Evolutionary conservation across 164 flowering plant genomes (phyloP), one percentile per base, ranked within the genome.

Genomic region (Dillenia suffruticosa): DNA sequence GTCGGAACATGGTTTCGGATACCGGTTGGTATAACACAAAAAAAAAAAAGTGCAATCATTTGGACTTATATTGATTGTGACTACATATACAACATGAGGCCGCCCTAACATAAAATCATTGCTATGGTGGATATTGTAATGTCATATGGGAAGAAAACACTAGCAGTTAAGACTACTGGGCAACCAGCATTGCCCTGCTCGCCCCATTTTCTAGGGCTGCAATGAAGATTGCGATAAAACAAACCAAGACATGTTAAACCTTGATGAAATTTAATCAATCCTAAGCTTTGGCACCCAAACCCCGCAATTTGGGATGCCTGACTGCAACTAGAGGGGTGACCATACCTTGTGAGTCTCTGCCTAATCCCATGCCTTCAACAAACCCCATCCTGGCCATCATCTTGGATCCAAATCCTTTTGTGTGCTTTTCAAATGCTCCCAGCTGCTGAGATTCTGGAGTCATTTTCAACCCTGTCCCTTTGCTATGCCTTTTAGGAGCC

Each of bases 371-470:
- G 44, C 95, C 93, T 74, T 82, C 88, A 19, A 81, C 79, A 62
- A 87, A 88, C 5, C 93, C 89, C 92, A 88, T 88, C 70, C 75
- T 83, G 0, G 82, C 84, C 93, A 87, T 86, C 90, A 87, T 83
- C 72, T 77, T 85, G 9, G 93, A 85, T 24, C 96, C 92, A 67
- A 85, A 89, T 8, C 93, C 89, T 71, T 73, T 89, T 10, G 92
- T 90, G 50, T 90, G 92, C 74, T 60, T 76, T 74, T 89, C 96
- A 68, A 89, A 89, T 50, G 77, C 70, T 56, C 90, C 93, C 32
- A 84, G 24, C 8, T 52, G 45, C 43, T 55, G 64, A 14, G 56
- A 8, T 24, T 60, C 64, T 11, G 40, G 40, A 32, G 40, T 32
- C 40, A 32, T 32, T 32, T 32, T 32, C 6, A 32, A 32, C 40